Percentiles rank a stretch among this genome's conserved stretches.
Conservation (phyloP, 2,329 filamentous ascomycete species). For the Xylaria sp. region DNA sequence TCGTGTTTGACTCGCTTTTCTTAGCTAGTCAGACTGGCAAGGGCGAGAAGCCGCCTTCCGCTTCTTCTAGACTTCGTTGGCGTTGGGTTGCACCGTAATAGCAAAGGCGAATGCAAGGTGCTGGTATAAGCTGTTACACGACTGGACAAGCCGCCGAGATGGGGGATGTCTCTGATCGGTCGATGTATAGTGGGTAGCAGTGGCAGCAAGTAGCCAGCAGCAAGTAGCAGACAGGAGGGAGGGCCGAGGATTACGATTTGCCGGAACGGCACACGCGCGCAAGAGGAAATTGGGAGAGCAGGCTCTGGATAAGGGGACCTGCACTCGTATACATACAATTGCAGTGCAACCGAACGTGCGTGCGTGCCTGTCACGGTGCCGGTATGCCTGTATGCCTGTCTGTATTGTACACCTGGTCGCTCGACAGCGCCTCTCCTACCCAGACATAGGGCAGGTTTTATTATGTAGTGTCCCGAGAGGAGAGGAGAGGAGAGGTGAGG, state of each 20-base stretch:
- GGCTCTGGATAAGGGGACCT: slow-evolving; percentile 9
- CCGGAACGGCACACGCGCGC: slow-evolving; percentile 11
- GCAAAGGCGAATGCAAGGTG: slow-evolving; percentile 15
- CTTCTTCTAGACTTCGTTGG: slow-evolving; percentile 6
- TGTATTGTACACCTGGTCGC: background rate
- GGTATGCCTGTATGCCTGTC: too few relatives aligned
- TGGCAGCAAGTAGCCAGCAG: background rate
- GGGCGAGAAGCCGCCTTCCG: slow-evolving; percentile 7
- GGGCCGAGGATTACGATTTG: slow-evolving; percentile 19
- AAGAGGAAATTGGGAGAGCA: slow-evolving; percentile 14
- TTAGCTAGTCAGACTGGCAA: slow-evolving; percentile 4
- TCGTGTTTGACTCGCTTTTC: slow-evolving; percentile 8
- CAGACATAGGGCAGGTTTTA: slow-evolving; percentile 1
- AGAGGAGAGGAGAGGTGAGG: background rate
- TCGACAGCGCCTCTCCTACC: slow-evolving; percentile 6
- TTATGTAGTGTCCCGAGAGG: background rate
- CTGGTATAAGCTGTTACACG: slow-evolving; percentile 18
- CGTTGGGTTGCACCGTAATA: slow-evolving; percentile 15
- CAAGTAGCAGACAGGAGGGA: background rate
- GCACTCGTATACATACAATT: slow-evolving; percentile 5
- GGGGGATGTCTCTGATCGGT: slow-evolving; percentile 20
- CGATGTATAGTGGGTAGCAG: slow-evolving; percentile 20
- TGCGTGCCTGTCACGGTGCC: background rate
- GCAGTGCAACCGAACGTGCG: slow-evolving; percentile 7
- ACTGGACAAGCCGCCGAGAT: slow-evolving; percentile 23